These are phyloP conservation scores for Noccaea bulbosa DNA, from an alignment of 345 rosid genomes.

Conservation along the genomic window DNA sequence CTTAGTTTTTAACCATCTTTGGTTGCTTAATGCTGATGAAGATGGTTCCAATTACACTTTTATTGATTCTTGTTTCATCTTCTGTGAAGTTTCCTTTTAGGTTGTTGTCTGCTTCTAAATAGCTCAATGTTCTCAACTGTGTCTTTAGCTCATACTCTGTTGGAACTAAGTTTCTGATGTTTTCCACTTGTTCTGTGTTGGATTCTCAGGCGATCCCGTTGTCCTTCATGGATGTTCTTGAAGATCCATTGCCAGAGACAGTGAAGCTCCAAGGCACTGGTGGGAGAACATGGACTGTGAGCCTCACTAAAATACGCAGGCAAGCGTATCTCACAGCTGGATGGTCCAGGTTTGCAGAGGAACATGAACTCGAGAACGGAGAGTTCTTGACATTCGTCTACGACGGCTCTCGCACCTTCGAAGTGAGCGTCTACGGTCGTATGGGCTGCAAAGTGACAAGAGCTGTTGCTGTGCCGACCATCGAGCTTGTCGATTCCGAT, in stretches of 20 bases:
- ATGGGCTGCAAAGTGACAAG: slow-evolving; percentile 26
- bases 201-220: slow-evolving; percentile 29
- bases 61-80: background rate
- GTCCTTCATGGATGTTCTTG: slow-evolving; percentile 23
- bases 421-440: slow-evolving; percentile 31
- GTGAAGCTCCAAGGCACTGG: slow-evolving; percentile 32
- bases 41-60: no score
- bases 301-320: background rate
- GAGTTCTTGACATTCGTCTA: slow-evolving; percentile 39
- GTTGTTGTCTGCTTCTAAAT: background rate
- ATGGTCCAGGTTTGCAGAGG: slow-evolving; percentile 37
- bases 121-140: background rate
- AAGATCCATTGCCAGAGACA: slow-evolving; percentile 22
- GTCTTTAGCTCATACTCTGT: background rate
- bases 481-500: slow-evolving; percentile 1
- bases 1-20: no score
- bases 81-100: background rate
- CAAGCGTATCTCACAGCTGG: slow-evolving; percentile 22
- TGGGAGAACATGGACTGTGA: slow-evolving; percentile 28
- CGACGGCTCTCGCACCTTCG: slow-evolving; percentile 26
- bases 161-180: background rate
- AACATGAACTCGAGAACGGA: slow-evolving; percentile 31
- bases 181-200: background rate
- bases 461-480: background rate
- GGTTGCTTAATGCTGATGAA: no score